phyloP scores from a whole-genome alignment of 73 alveolate genomes.

The Tetrahymena borealis region DNA sequence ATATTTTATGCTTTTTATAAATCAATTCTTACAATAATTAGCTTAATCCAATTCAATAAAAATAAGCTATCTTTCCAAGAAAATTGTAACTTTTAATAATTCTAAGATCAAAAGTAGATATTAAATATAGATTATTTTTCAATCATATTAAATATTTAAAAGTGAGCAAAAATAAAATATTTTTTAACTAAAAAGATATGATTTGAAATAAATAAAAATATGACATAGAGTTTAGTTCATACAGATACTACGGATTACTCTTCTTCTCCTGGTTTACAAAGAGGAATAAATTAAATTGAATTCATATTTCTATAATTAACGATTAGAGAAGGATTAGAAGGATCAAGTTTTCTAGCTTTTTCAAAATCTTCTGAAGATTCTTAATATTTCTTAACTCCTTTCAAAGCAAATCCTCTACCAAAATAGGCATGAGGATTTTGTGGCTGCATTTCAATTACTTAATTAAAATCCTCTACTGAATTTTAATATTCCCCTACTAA shows the following conservation, averaged over 20 bases:
- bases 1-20: no score
- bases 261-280: neutral
- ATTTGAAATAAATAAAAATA: no score
- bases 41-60: no score
- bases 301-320: conserved; percentile 63
- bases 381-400: conserved; percentile 54
- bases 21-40: no score
- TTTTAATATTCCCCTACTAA: conserved; percentile 64
- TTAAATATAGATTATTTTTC: no score
- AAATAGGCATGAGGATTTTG: conserved; percentile 86
- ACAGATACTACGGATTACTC: neutral
- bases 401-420: conserved; percentile 82
- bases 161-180: no score
- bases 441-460: conserved; percentile 75
- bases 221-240: neutral
- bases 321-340: conserved; percentile 64
- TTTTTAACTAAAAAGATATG: no score
- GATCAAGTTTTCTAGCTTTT: conserved; percentile 74
- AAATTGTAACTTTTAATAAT: no score
- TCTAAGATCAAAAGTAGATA: no score
- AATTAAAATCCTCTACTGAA: conserved; percentile 70
- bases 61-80: no score
- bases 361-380: conserved; percentile 88
- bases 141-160: no score
- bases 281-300: neutral